A percentile compares a stretch with the other conserved stretches of the same genome.
phyloP scores from a whole-genome alignment of 1,284 basidiomycete species.

The Cryptococcus sp. region DNA sequence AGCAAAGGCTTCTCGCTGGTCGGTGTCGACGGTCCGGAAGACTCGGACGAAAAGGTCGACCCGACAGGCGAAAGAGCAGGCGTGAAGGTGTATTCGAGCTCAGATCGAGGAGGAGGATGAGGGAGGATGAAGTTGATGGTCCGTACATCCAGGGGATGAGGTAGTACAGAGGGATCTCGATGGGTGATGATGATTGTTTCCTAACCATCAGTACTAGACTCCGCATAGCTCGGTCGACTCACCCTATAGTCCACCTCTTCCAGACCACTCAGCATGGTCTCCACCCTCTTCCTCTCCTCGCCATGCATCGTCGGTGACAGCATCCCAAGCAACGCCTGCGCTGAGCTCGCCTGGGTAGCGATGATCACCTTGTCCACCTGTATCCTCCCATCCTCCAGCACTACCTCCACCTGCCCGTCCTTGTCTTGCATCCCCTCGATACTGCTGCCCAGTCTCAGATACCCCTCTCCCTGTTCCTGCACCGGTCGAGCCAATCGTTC shows the following conservation, averaged over 20 bases:
- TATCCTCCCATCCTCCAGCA: slow-evolving; percentile 32
- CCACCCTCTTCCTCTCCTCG: slow-evolving; percentile 12
- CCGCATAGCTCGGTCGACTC: slow-evolving; percentile 6
- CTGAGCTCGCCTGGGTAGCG: slow-evolving; percentile 64
- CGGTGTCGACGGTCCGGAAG: slow-evolving; percentile 2
- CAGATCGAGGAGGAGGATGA: neutral
- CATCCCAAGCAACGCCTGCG: slow-evolving; percentile 43
- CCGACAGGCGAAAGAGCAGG: slow-evolving; percentile 3
- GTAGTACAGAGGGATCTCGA: slow-evolving; percentile 57
- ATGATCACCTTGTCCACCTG: slow-evolving; percentile 58
- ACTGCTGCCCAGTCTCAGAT: slow-evolving; percentile 19
- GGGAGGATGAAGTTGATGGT: slow-evolving; percentile 60
- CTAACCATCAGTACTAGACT: slow-evolving; percentile 13
- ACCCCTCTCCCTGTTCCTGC: slow-evolving; percentile 16
- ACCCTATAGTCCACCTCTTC: slow-evolving; percentile 35
- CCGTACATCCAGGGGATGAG: slow-evolving; percentile 53
- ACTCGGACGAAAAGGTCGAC: slow-evolving; percentile 8
- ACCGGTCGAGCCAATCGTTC: slow-evolving; percentile 17
- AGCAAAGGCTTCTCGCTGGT: neutral
- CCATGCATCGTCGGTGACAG: slow-evolving; percentile 21
- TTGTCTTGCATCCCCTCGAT: slow-evolving; percentile 7
- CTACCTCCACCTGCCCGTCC: slow-evolving; percentile 21
- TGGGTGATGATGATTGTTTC: slow-evolving; percentile 63
- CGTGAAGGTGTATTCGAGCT: neutral
- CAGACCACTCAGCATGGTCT: slow-evolving; percentile 29